Conservation (phyloP, 306 rosid genomes). For the Purshia tridentata region DNA sequence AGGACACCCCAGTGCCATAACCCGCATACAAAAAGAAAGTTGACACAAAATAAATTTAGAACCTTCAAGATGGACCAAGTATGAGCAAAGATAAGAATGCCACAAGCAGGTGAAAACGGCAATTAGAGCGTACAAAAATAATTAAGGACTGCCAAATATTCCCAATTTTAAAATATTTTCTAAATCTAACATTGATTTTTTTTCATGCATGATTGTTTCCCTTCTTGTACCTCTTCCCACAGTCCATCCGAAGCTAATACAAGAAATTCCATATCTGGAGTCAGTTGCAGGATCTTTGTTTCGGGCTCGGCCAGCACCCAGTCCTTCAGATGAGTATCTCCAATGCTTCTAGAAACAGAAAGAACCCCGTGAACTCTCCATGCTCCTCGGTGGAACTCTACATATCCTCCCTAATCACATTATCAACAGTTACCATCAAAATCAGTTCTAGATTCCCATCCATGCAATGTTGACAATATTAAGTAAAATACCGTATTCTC, state of each 20-base stretch:
- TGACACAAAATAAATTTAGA: neutral
- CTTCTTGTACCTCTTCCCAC: constrained; percentile 60
- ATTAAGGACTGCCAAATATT: neutral
- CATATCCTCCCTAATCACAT: constrained; percentile 56
- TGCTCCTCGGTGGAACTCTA: constrained; percentile 56
- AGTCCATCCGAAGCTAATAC: constrained; percentile 71
- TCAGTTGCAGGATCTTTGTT: constrained; percentile 46
- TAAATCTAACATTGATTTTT: neutral
- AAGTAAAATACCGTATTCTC: constrained; percentile 43
- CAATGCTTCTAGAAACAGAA: constrained; percentile 68
- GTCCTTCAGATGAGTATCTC: constrained; percentile 61
- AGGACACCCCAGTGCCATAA: neutral
- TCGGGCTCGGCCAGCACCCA: constrained; percentile 71
- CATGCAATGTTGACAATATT: neutral
- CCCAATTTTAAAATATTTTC: neutral
- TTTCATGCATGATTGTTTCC: neutral
- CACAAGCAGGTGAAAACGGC: neutral
- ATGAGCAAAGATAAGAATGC: neutral
- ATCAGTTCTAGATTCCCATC: neutral
- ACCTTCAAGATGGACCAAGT: neutral
- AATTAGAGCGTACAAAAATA: neutral
- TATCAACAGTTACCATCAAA: constrained; percentile 20
- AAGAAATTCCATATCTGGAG: constrained; percentile 63
- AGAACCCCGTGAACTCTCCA: constrained; percentile 74
- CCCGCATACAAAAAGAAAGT: neutral